phyloP scores from a whole-genome alignment of 78 protist genomes.

The Salpingoeca rosetta region DNA sequence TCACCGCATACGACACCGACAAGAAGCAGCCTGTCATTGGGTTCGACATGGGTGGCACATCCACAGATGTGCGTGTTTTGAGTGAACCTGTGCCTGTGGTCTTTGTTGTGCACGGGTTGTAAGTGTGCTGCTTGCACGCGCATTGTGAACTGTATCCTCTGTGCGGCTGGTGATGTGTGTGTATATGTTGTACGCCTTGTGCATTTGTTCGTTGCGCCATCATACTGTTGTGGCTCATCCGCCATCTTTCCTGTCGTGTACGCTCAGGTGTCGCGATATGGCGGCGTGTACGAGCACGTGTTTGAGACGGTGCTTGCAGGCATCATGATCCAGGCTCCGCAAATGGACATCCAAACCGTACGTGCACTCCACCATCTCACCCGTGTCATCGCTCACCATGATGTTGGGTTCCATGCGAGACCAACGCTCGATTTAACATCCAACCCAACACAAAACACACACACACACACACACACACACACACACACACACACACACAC shows the following conservation, averaged over 20 bases:
- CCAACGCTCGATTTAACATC: no score
- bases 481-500: no score
- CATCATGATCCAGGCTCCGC: conserved; percentile 81
- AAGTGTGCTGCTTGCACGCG: no score
- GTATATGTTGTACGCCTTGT: not conserved
- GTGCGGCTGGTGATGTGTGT: not conserved
- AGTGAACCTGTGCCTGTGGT: not conserved
- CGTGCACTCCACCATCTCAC: no score
- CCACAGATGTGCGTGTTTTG: conserved; percentile 77
- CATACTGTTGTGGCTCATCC: not conserved
- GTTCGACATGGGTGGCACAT: conserved; percentile 96
- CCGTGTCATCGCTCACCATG: no score
- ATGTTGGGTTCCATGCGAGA: no score
- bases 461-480: no score
- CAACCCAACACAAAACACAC: no score
- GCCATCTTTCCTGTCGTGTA: not conserved
- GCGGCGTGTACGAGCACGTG: conserved; percentile 67
- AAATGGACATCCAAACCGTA: conserved; percentile 80
- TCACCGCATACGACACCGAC: conserved; percentile 25
- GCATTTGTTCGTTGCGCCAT: not conserved
- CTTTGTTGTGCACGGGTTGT: not conserved
- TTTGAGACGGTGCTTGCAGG: conserved; percentile 82
- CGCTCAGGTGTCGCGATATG: conserved; percentile 18
- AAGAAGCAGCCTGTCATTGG: conserved; percentile 11
- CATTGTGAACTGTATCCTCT: not conserved